Evolutionary conservation across 2,329 filamentous ascomycete species (phyloP).

Genomic region (Blumeriella jaapii): DNA sequence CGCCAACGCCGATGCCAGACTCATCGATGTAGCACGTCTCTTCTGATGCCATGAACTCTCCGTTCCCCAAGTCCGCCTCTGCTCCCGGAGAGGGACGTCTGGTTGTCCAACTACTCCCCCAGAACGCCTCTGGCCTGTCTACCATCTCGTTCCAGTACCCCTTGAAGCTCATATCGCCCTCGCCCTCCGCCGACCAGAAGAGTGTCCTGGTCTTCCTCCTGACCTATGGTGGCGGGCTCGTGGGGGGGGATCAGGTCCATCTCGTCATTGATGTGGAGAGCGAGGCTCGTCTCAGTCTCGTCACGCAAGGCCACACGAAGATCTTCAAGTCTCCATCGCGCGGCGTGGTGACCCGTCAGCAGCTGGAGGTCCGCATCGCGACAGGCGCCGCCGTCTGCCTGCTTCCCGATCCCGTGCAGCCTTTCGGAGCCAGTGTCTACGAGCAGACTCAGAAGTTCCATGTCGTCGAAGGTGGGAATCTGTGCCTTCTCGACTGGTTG

Average conservation of each 20-base stretch:
- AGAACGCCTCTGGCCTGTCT: conserved; percentile 58
- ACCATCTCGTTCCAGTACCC: conserved; percentile 84
- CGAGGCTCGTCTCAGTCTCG: conserved; percentile 53
- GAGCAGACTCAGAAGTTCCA: conserved; percentile 73
- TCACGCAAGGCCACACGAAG: conserved; percentile 79
- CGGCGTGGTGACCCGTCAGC: conserved; percentile 46
- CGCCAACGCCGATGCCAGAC: not conserved
- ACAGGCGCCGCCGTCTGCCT: conserved; percentile 46
- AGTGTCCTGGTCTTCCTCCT: conserved; percentile 79
- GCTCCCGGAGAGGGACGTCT: conserved; percentile 69
- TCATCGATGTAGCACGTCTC: not conserved
- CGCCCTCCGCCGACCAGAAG: conserved; percentile 48
- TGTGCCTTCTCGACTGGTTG: conserved; percentile 91
- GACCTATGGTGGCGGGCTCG: conserved; percentile 87
- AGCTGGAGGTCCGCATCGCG: conserved; percentile 39
- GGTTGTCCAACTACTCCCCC: conserved; percentile 60
- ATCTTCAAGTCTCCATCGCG: conserved; percentile 69
- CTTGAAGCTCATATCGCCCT: conserved; percentile 80
- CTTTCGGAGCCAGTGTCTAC: conserved; percentile 75
- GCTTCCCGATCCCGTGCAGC: conserved; percentile 87
- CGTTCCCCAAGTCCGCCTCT: conserved; percentile 52
- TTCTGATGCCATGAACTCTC: conserved; percentile 18
- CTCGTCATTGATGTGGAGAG: conserved; percentile 55
- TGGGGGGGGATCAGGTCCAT: conserved; percentile 74
- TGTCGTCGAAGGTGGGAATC: conserved; percentile 41